Evolutionary conservation across 129 eudicot genomes (phyloP).

Genomic region (Flaveria linearis): DNA sequence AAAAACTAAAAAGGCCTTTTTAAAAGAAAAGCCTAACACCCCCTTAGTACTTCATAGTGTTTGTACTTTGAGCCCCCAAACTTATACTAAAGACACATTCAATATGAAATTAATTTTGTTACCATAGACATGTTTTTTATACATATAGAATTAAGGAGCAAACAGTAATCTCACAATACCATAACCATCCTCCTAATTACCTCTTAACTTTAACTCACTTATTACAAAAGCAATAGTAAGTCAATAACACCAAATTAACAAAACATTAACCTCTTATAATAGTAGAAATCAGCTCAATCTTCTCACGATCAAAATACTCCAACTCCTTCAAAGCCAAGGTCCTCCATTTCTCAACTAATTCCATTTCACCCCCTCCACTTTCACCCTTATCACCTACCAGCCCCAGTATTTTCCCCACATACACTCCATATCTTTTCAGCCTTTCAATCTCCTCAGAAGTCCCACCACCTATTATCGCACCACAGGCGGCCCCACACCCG

Average conservation of each 20-base stretch:
- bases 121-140: no score
- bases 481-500: slow-evolving; percentile 67
- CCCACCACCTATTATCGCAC: slow-evolving; percentile 74
- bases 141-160: no score
- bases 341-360: slow-evolving; percentile 37
- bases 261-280: slow-evolving; percentile 14
- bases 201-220: no score
- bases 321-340: slow-evolving; percentile 49
- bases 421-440: slow-evolving; percentile 52
- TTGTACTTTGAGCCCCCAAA: no score
- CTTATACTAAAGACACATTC: no score
- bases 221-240: not conserved
- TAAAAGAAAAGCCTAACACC: no score
- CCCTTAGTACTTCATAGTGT: no score
- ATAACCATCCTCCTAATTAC: no score
- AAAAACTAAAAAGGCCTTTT: no score
- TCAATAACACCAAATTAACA: not conserved
- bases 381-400: slow-evolving; percentile 22
- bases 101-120: no score
- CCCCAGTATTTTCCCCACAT: slow-evolving; percentile 51
- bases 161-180: no score
- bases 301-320: slow-evolving; percentile 32
- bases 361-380: slow-evolving; percentile 15
- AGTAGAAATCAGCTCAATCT: slow-evolving; percentile 30
- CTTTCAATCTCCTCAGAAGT: slow-evolving; percentile 53